phyloP scores from a whole-genome alignment of 768 basidiomycete genomes.

The Tulasnella calospora region DNA sequence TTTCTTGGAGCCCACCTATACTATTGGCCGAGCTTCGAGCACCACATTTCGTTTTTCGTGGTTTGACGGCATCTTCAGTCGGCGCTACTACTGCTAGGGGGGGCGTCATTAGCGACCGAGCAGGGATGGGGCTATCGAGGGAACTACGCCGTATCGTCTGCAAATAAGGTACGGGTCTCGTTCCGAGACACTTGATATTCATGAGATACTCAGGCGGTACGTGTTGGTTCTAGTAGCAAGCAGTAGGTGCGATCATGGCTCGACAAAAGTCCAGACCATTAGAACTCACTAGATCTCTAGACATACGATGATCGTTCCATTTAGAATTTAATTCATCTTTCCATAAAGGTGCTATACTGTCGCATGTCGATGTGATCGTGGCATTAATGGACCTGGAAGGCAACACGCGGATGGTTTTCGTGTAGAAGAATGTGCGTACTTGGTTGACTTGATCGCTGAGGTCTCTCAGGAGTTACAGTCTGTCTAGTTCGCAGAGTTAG shows the following conservation, averaged over 20 bases:
- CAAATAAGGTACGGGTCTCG: conserved; percentile 46
- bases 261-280: conserved; percentile 42
- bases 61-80: conserved; percentile 80
- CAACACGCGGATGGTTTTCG: conserved; percentile 60
- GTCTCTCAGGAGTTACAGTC: conserved; percentile 43
- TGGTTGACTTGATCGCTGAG: neutral
- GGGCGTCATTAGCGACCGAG: conserved; percentile 42
- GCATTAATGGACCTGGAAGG: conserved; percentile 74
- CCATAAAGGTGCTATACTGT: conserved; percentile 42
- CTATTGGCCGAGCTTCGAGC: conserved; percentile 61
- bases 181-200: neutral
- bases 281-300: conserved; percentile 55
- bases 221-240: conserved; percentile 33
- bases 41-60: conserved; percentile 62
- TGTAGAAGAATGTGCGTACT: conserved; percentile 55
- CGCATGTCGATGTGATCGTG: conserved; percentile 61
- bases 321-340: conserved; percentile 48
- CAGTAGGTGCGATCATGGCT: conserved; percentile 55
- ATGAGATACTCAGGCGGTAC: neutral
- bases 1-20: conserved; percentile 63
- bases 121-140: conserved; percentile 58
- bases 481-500: conserved; percentile 37
- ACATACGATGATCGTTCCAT: conserved; percentile 57
- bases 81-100: conserved; percentile 73
- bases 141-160: conserved; percentile 61